These are phyloP conservation scores for Raphidocelis subcapitata DNA, from an alignment of 139 green algal genomes.

Conservation along the genomic window DNA sequence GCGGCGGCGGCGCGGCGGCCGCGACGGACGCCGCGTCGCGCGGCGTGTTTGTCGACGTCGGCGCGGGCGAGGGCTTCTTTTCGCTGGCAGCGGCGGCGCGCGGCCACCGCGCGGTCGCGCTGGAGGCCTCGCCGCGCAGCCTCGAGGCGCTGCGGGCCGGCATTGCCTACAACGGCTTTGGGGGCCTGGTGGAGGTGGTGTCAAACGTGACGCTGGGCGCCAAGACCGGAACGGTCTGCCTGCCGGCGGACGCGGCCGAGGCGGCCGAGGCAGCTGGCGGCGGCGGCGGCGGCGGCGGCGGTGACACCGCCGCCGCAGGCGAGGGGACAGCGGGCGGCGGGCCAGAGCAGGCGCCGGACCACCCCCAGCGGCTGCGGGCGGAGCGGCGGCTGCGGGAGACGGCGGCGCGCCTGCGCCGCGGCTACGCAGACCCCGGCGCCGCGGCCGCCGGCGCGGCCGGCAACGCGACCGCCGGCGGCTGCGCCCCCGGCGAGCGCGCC, in stretches of 20 bases:
- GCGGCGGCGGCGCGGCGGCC: conserved; percentile 2
- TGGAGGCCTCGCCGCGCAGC: conserved; percentile 60
- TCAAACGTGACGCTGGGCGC: conserved; percentile 50
- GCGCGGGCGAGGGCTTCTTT: conserved; percentile 75
- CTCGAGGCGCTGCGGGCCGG: conserved; percentile 53
- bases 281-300: not conserved
- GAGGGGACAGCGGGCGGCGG: not conserved
- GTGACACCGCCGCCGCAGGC: not conserved
- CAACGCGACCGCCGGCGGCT: not conserved
- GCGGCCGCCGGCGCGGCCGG: too few relatives aligned
- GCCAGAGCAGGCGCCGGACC: too few relatives aligned
- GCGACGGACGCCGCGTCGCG: not conserved
- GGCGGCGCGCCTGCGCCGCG: conserved; percentile 1
- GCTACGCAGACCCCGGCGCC: conserved; percentile 18
- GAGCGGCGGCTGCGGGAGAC: not conserved
- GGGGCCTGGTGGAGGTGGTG: conserved; percentile 47
- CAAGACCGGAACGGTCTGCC: conserved; percentile 28
- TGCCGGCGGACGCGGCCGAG: conserved; percentile 5
- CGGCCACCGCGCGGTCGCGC: conserved; percentile 68
- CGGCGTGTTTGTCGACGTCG: conserved; percentile 71
- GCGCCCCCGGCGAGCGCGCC: not conserved
- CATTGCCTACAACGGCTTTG: conserved; percentile 72
- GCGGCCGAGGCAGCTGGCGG: not conserved
- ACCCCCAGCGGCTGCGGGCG: not conserved
- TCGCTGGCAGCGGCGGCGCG: conserved; percentile 73